phyloP scores from a whole-genome alignment of 495 filamentous ascomycete species.

The Talaromyces wortmannii region DNA sequence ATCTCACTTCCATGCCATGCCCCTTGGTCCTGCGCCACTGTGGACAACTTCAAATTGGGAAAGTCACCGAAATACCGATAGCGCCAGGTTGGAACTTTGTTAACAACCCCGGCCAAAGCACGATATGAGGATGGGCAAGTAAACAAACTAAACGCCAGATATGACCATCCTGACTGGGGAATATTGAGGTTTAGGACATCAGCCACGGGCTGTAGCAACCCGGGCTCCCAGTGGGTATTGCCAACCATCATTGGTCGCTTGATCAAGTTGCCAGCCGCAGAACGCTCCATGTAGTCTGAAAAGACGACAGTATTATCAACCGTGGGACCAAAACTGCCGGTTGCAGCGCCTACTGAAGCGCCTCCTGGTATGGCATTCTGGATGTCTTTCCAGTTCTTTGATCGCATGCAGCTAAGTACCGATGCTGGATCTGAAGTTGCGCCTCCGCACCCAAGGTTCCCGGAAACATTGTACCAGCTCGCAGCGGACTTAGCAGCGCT shows the following conservation, averaged over 20 bases:
- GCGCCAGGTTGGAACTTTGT: constrained; percentile 30
- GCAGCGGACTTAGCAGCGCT: constrained; percentile 1
- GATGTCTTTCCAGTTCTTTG: constrained; percentile 20
- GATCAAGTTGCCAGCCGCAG: constrained; percentile 1
- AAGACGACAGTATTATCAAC: constrained; percentile 7
- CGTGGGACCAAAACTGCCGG: constrained; percentile 2
- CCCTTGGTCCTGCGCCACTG: constrained; percentile 10
- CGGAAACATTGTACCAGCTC: constrained; percentile 30
- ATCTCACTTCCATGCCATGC: constrained; percentile 44
- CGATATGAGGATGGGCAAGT: constrained; percentile 1
- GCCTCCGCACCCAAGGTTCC: constrained; percentile 27
- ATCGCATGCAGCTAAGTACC: constrained; percentile 35
- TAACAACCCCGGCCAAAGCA: not conserved
- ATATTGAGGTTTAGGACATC: not conserved
- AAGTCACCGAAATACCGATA: constrained; percentile 45
- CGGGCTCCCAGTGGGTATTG: constrained; percentile 6
- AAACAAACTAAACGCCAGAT: not conserved
- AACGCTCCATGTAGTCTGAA: constrained; percentile 4
- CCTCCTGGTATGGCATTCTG: constrained; percentile 13
- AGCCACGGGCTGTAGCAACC: constrained; percentile 1
- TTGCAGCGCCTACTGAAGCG: not conserved
- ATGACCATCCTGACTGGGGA: not conserved
- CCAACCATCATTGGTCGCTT: constrained; percentile 5
- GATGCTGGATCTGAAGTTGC: constrained; percentile 14
- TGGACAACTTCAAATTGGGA: constrained; percentile 22